Conservation (phyloP, 768 basidiomycete genomes). For the Goffeauzyma gilvescens region DNA sequence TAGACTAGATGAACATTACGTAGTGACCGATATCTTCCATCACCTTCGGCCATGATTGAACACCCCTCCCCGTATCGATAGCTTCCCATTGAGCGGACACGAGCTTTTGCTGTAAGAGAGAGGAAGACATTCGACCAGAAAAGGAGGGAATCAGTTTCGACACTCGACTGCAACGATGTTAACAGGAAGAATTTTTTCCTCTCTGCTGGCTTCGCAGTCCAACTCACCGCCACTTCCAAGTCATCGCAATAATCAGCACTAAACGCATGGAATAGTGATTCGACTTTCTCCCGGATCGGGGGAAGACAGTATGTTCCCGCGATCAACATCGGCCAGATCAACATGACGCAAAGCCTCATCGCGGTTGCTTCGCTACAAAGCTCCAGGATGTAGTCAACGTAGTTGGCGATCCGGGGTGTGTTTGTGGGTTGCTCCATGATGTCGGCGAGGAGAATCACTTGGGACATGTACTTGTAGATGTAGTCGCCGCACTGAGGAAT, state of each 20-base stretch:
- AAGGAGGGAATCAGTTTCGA: background rate
- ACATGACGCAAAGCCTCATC: conserved; percentile 16
- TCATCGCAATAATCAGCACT: conserved; percentile 4
- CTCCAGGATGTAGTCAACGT: conserved; percentile 17
- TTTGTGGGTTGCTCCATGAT: conserved; percentile 1
- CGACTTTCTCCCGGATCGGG: background rate
- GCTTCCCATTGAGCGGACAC: background rate
- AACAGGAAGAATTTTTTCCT: no score
- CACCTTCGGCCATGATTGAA: background rate
- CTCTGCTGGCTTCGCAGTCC: no score
- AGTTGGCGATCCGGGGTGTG: background rate
- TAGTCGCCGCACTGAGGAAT: conserved; percentile 3
- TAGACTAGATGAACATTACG: background rate
- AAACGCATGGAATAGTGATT: background rate
- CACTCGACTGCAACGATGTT: no score
- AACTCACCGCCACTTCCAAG: conserved; percentile 1
- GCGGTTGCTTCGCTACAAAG: conserved; percentile 19
- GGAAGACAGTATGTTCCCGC: background rate
- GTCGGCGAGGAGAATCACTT: background rate
- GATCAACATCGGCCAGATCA: conserved; percentile 22
- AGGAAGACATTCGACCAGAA: background rate
- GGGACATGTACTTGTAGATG: conserved; percentile 4
- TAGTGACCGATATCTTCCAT: background rate
- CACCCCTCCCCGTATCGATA: background rate
- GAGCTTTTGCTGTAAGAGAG: background rate